These are phyloP conservation scores for Setaria viridis DNA, from an alignment of 202 grass and related monocot species.

Conservation along the genomic window DNA sequence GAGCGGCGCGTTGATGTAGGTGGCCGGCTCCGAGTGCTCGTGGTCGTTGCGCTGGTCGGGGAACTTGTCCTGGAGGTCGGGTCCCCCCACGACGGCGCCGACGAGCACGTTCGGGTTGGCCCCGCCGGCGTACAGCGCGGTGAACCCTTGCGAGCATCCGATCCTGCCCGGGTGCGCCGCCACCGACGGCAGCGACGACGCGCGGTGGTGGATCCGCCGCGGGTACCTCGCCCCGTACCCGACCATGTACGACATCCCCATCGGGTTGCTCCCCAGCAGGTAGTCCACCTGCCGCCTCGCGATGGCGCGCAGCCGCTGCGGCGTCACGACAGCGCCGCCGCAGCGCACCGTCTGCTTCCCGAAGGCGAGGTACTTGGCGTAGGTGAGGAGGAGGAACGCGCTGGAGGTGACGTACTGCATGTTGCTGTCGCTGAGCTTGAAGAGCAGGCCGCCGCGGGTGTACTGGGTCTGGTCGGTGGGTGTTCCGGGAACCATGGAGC, in stretches of 20 bases:
- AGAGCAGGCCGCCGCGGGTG: conserved; percentile 71
- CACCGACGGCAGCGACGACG: conserved; percentile 78
- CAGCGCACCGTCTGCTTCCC: conserved; percentile 68
- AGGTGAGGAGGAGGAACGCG: conserved; percentile 84
- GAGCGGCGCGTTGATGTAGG: conserved; percentile 94
- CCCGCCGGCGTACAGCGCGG: conserved; percentile 55
- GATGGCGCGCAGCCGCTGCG: conserved; percentile 70
- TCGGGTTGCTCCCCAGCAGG: conserved; percentile 74
- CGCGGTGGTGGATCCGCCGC: conserved; percentile 70
- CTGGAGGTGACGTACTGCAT: conserved; percentile 94
- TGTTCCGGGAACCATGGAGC: conserved; percentile 78
- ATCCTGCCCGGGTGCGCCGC: conserved; percentile 64
- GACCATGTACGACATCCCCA: conserved; percentile 89
- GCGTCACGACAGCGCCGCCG: conserved; percentile 52
- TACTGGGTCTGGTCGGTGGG: conserved; percentile 61
- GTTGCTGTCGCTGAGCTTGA: conserved; percentile 85
- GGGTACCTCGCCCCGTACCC: conserved; percentile 71
- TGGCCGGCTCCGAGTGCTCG: conserved; percentile 83
- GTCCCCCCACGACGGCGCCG: conserved; percentile 81
- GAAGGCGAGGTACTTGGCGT: conserved; percentile 82
- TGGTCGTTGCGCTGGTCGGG: conserved; percentile 73
- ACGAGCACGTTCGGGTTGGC: conserved; percentile 79
- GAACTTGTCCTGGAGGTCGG: conserved; percentile 73
- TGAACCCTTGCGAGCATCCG: conserved; percentile 74
- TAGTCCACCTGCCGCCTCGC: conserved; percentile 81